Conservation (phyloP, 2,329 filamentous ascomycete species). For the Penicillium decumbens region DNA sequence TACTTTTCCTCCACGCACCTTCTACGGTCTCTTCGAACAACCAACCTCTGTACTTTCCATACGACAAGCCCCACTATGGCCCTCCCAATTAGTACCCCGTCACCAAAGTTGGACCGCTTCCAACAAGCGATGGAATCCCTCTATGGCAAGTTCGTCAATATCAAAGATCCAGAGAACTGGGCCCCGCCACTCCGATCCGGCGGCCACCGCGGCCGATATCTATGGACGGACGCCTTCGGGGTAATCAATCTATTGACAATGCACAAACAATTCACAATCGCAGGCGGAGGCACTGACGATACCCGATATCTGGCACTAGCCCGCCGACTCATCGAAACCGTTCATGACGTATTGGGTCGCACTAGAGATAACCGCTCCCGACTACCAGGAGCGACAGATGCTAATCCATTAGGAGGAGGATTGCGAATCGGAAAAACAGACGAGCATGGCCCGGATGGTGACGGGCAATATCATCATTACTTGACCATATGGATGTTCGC, state of each 20-base stretch:
- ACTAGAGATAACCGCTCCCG: constrained; percentile 48
- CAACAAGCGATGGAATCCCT: constrained; percentile 38
- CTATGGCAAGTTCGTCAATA: constrained; percentile 36
- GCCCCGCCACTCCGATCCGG: constrained; percentile 49
- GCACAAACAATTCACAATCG: constrained; percentile 35
- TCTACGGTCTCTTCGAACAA: neutral
- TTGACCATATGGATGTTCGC: constrained; percentile 61
- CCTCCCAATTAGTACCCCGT: constrained; percentile 17
- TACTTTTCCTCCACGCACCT: neutral
- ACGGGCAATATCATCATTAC: constrained; percentile 61
- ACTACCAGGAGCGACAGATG: constrained; percentile 51
- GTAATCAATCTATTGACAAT: constrained; percentile 57
- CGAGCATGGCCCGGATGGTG: constrained; percentile 48
- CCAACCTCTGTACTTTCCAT: neutral
- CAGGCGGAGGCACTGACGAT: constrained; percentile 15
- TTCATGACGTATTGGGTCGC: constrained; percentile 52
- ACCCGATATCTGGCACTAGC: constrained; percentile 49
- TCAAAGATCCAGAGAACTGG: constrained; percentile 41
- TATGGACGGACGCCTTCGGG: constrained; percentile 60
- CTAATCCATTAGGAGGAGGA: constrained; percentile 51
- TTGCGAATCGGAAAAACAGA: constrained; percentile 55
- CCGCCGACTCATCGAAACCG: constrained; percentile 46
- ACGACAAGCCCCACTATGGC: constrained; percentile 13
- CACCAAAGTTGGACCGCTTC: constrained; percentile 30
- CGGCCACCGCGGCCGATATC: constrained; percentile 55